Base-by-base conservation (phyloP, 441 rosid species). In the Eutrema salsugineum region DNA sequence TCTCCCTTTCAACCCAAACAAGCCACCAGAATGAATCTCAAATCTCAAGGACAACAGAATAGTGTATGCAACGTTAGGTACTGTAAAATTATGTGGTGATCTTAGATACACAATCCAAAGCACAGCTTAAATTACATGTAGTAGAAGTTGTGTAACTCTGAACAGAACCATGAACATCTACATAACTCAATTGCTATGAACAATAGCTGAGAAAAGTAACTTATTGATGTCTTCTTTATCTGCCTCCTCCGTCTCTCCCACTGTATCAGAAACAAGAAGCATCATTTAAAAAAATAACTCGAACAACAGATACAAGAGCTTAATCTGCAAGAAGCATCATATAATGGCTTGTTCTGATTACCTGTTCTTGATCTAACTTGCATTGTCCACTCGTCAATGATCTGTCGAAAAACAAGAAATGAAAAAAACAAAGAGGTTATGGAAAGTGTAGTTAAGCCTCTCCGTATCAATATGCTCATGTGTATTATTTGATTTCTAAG, bases 171-270 rank as follows among this genome's bases (percentile, higher is more conserved):
- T 24, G 27, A 75, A 43, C 27, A 75, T 36, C 17, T 36, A 68
- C 32, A 46, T 57, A 8, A 5, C 32, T 84, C 66, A 86, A 59
- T 74, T 62, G 53, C 42, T 39, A 80, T 83, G 82, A 40, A 88
- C 87, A 48, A 88, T 85, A 49, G 98, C 87, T 10, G 98, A 88
- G 85, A 92, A 93, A 49, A 91, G 93, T 44, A 90, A 68, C 58
- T 85, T 85, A 83, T 93, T 91, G 33, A 93, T 71, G 75, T 91
- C 91, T 70, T 85, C 84, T 5, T 87, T 72, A 39, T 84, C 89
- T 6, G 89, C 77, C 42, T 78, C 82, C 4, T 76, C 79, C 59
- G n/a, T 56, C 63, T 82, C 87, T n/a, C 73, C 85, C 66, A 81
- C 97, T 91, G 86, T 82, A 85, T 36, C 65, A 84, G 36, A 67